Base-by-base conservation (phyloP, 192 early-diverging fungal genomes). In the Podila clonocystis region DNA sequence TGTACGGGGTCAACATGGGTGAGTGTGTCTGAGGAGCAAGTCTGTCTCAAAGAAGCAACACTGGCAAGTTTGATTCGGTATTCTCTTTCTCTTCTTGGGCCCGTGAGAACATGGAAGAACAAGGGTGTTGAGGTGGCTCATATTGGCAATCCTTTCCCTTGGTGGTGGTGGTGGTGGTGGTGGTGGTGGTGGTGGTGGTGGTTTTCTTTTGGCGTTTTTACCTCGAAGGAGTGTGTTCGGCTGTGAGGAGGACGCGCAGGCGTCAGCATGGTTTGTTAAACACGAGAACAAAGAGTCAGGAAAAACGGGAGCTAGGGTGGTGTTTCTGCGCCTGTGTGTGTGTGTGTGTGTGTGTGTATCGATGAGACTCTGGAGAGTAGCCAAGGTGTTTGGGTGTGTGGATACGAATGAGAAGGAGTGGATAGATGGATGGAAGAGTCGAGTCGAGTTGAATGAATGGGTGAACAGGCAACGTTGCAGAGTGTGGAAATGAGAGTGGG, bases 191-290 rank as follows among this genome's bases (percentile, higher is more conserved):
- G 19, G 58, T 6, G 24, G 4, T 26, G 29, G 58, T 60, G 29
- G 20, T 19, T 60, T n/a, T 52, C 50, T 52, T 19, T 52, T 52
- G 24, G 28, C 11, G 29, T 29, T 0, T 15, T 22, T 64, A 64
- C 63, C 63, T 64, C 63, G 41, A 48, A 64, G 20, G 63, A 64
- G 12, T 49, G 36, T 28, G 30, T 31, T 41, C 63, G 63, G 22
- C 34, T 36, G 22, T 38, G 63, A 22, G 33, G n/a, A n/a, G 41
- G 63, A n/a, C 63, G 63, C 22, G 63, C 41, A 22, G 63, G 63
- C 19, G 63, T 38, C 11, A 36, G 34, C 30, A 64, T 31, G 30
- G 34, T 63, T 9, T 31, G 33, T 20, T 20, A 60, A 5, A 20
- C n/a, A 20, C 17, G 26, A 31, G 29, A 59, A 59, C 13, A 22